Evolutionary conservation across 2,329 filamentous ascomycete genomes (phyloP).

Genomic region (Fusarium sp.): DNA sequence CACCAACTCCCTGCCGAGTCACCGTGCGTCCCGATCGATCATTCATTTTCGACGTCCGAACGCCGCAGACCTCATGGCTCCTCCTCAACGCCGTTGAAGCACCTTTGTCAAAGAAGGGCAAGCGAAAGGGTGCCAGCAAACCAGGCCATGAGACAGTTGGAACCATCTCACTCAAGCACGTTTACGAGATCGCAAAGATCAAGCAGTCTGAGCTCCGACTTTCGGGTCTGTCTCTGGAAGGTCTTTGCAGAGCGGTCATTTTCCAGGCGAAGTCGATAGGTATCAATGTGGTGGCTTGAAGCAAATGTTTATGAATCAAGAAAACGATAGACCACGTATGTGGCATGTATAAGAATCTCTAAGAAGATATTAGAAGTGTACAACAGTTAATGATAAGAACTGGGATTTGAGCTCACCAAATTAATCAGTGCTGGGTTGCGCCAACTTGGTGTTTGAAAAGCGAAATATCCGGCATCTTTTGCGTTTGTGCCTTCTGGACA

Average conservation of each 20-base stretch:
- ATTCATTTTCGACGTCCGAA: constrained; percentile 93
- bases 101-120: constrained; percentile 74
- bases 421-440: constrained; percentile 31
- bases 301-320: constrained; percentile 14
- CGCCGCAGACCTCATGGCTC: constrained; percentile 92
- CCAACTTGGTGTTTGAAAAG: neutral
- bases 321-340: constrained; percentile 12
- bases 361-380: constrained; percentile 39
- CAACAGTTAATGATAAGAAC: constrained; percentile 39
- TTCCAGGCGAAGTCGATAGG: constrained; percentile 81
- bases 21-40: constrained; percentile 92
- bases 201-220: constrained; percentile 83
- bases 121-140: constrained; percentile 79
- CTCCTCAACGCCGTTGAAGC: constrained; percentile 86
- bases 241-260: constrained; percentile 78
- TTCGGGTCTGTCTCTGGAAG: constrained; percentile 76
- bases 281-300: constrained; percentile 73
- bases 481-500: neutral
- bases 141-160: constrained; percentile 84
- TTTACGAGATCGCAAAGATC: constrained; percentile 98
- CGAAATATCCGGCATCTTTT: neutral
- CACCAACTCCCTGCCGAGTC: constrained; percentile 89
- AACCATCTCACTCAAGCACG: constrained; percentile 89
- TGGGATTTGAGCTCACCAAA: constrained; percentile 1
- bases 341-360: constrained; percentile 30